Percentiles rank a stretch among this genome's conserved stretches.
These are phyloP conservation scores for Fusarium subglutinans DNA, from an alignment of 2,329 filamentous ascomycete genomes.

Conservation along the genomic window DNA sequence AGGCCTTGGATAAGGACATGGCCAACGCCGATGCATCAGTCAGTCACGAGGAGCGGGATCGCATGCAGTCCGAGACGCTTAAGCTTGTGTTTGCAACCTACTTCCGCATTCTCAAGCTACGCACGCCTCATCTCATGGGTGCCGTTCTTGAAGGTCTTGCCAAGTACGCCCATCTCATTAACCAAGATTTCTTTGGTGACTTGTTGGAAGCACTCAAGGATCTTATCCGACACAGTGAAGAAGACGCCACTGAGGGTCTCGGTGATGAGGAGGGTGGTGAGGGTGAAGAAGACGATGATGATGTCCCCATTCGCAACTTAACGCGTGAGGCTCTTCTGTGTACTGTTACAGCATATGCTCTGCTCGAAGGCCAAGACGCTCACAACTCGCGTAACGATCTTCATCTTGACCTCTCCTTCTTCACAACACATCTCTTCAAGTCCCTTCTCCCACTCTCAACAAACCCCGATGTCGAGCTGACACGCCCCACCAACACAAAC, in stretches of 20 bases:
- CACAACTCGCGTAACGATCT: slow-evolving; percentile 83
- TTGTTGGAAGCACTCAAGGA: slow-evolving; percentile 94
- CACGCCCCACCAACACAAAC: slow-evolving; percentile 54
- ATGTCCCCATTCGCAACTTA: slow-evolving; percentile 69
- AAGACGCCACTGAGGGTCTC: slow-evolving; percentile 58
- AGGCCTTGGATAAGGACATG: slow-evolving; percentile 91
- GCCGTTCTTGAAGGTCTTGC: slow-evolving; percentile 94
- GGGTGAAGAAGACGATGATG: slow-evolving; percentile 57
- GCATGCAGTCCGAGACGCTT: slow-evolving; percentile 93
- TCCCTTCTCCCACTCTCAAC: slow-evolving; percentile 81
- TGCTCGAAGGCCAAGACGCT: slow-evolving; percentile 92
- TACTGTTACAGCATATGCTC: slow-evolving; percentile 95
- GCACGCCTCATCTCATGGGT: slow-evolving; percentile 89
- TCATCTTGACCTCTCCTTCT: slow-evolving; percentile 92
- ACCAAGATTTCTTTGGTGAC: slow-evolving; percentile 98
- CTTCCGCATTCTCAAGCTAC: slow-evolving; percentile 90
- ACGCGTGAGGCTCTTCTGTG: slow-evolving; percentile 91
- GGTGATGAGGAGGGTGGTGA: slow-evolving; percentile 56
- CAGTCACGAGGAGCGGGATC: slow-evolving; percentile 89
- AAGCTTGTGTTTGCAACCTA: slow-evolving; percentile 96
- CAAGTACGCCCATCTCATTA: slow-evolving; percentile 95
- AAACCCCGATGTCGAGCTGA: slow-evolving; percentile 87
- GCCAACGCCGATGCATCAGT: slow-evolving; percentile 90
- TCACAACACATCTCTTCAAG: slow-evolving; percentile 92
- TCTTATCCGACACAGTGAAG: slow-evolving; percentile 80